Evolutionary conservation across 179 eudicot species (phyloP).

Genomic region (Carnegiea gigantea): DNA sequence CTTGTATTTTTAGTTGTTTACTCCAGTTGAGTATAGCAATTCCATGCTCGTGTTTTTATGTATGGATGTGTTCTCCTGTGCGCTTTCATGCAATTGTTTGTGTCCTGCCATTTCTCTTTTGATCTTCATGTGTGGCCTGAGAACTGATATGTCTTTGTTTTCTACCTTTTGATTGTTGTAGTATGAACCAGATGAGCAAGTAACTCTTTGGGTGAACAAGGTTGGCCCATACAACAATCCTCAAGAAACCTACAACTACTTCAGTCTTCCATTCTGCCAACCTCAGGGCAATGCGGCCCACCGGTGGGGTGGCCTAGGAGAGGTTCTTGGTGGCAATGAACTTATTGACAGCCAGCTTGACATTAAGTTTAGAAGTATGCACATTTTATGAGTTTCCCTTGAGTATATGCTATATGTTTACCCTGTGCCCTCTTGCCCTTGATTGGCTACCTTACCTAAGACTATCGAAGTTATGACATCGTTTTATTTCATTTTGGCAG

Average conservation of each 20-base stretch:
- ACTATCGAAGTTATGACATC: neutral
- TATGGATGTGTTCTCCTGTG: neutral
- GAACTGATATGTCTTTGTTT: constrained; percentile 18
- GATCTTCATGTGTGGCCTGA: constrained; percentile 3
- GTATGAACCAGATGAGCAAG: constrained; percentile 65
- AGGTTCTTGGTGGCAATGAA: constrained; percentile 95
- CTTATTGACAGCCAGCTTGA: constrained; percentile 86
- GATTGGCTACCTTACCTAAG: neutral
- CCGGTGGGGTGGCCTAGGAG: constrained; percentile 98
- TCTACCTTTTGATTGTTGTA: constrained; percentile 30
- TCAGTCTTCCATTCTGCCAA: constrained; percentile 89
- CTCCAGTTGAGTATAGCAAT: neutral
- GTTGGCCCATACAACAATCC: constrained; percentile 94
- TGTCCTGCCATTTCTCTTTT: neutral
- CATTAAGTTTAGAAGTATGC: constrained; percentile 71
- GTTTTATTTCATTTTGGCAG: constrained; percentile 40
- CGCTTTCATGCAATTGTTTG: neutral
- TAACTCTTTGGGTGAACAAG: constrained; percentile 89
- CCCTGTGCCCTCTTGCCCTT: neutral
- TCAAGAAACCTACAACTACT: constrained; percentile 97
- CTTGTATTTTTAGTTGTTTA: too few relatives aligned
- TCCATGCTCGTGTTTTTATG: neutral
- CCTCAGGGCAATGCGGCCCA: constrained; percentile 57
- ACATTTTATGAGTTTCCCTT: neutral
- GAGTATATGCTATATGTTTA: neutral